phyloP scores from a whole-genome alignment of 768 basidiomycete genomes.

The Auriculariales sp. region DNA sequence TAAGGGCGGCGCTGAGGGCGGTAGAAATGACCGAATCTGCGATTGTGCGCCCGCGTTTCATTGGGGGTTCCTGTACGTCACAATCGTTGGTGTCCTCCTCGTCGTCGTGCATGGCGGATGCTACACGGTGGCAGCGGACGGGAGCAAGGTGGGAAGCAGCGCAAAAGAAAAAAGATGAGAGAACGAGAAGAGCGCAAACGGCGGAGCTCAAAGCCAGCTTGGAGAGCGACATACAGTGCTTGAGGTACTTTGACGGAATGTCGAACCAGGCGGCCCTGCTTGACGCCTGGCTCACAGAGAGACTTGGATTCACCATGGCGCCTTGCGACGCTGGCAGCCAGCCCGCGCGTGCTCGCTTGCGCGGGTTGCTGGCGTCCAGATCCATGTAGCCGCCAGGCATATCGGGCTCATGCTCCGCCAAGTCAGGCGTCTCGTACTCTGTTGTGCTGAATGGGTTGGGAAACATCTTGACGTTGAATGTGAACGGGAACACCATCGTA shows the following conservation, averaged over 20 bases:
- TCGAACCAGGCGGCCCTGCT: conserved; percentile 54
- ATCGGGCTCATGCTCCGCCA: conserved; percentile 7
- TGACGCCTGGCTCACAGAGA: conserved; percentile 33
- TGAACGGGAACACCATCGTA: conserved; percentile 50
- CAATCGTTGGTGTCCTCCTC: neutral
- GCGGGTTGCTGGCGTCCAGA: conserved; percentile 22
- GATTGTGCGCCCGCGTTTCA: conserved; percentile 68
- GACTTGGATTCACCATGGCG: conserved; percentile 40
- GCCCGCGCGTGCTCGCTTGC: conserved; percentile 58
- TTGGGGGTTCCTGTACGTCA: conserved; percentile 25
- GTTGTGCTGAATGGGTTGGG: conserved; percentile 46
- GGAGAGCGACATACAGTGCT: conserved; percentile 9
- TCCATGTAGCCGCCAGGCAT: conserved; percentile 9
- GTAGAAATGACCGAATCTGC: conserved; percentile 74
- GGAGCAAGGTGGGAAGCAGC: neutral
- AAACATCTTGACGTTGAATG: conserved; percentile 55
- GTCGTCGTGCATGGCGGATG: conserved; percentile 37
- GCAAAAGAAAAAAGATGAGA: conserved; percentile 11
- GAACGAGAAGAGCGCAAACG: conserved; percentile 14
- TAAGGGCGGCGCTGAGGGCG: conserved; percentile 71
- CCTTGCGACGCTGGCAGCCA: conserved; percentile 45
- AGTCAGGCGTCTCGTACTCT: conserved; percentile 8
- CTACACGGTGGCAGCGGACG: neutral
- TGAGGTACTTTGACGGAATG: conserved; percentile 44
- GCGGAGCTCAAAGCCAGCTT: conserved; percentile 12